These are phyloP conservation scores for Akebia trifoliata DNA, from an alignment of 164 flowering plant genomes.

Conservation along the genomic window DNA sequence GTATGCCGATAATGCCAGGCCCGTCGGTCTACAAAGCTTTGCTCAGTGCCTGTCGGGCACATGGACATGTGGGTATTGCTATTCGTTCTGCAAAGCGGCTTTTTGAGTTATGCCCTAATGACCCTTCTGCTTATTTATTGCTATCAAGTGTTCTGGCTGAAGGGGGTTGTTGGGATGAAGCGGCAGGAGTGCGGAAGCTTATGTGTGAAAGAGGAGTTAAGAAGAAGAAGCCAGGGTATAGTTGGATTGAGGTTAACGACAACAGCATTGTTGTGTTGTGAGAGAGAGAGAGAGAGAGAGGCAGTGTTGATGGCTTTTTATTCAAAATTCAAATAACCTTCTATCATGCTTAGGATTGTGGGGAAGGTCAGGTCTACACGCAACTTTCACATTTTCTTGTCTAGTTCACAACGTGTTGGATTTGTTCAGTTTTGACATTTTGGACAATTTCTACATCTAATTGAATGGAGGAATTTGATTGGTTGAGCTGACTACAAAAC, in stretches of 20 bases:
- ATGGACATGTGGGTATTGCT: conserved; percentile 44
- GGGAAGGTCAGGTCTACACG: too few relatives aligned
- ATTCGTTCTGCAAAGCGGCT: conserved; percentile 33
- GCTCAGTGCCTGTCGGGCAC: conserved; percentile 44
- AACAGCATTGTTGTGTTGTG: not conserved
- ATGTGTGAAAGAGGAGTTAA: conserved; percentile 46
- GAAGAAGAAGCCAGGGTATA: conserved; percentile 42
- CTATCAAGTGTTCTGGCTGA: conserved; percentile 35
- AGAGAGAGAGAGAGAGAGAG: too few relatives aligned
- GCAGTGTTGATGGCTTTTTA: too few relatives aligned
- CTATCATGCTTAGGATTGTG: too few relatives aligned
- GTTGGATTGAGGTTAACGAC: conserved; percentile 33
- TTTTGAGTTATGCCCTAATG: conserved; percentile 35
- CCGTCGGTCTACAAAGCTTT: conserved; percentile 36
- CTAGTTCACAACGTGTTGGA: too few relatives aligned
- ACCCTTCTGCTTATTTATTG: conserved; percentile 44
- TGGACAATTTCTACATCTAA: not conserved
- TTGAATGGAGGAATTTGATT: not conserved
- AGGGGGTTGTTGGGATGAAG: conserved; percentile 41
- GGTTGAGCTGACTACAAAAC: too few relatives aligned
- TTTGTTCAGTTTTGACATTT: not conserved
- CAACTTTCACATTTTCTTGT: too few relatives aligned
- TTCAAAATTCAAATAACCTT: too few relatives aligned
- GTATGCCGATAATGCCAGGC: conserved; percentile 40
- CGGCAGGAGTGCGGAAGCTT: conserved; percentile 32